phyloP scores from a whole-genome alignment of 2,329 filamentous ascomycete genomes.

The Aspergillus sp. region DNA sequence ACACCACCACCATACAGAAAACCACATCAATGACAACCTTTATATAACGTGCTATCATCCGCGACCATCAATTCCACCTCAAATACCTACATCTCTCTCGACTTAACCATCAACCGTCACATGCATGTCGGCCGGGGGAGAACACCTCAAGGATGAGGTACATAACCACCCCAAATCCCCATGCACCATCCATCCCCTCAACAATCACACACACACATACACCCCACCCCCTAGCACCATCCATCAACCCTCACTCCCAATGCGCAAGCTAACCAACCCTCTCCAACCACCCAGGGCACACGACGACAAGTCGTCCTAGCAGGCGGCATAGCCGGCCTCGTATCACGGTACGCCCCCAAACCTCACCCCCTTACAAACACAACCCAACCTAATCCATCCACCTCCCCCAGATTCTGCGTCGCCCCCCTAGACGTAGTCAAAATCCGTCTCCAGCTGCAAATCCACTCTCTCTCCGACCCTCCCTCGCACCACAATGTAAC shows the following conservation, averaged over 20 bases:
- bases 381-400: background rate
- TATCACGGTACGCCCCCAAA: conserved; percentile 67
- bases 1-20: no score
- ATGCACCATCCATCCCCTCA: background rate
- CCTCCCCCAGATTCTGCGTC: conserved; percentile 72
- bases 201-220: background rate
- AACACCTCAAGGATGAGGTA: conserved; percentile 71
- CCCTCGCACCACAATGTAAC: conserved; percentile 55
- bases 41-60: background rate
- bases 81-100: background rate
- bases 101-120: conserved; percentile 26
- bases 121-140: conserved; percentile 66
- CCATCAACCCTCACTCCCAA: background rate
- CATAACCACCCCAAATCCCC: conserved; percentile 4
- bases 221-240: background rate
- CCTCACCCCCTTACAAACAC: background rate
- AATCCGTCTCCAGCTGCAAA: conserved; percentile 93
- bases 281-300: conserved; percentile 55
- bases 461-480: conserved; percentile 78
- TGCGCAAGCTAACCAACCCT: background rate
- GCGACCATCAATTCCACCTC: background rate
- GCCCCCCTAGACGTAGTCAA: conserved; percentile 97
- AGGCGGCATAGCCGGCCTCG: conserved; percentile 74
- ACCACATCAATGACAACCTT: background rate
- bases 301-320: conserved; percentile 66